Evolutionary conservation across 108 stramenopile genomes (phyloP).

Genomic region (Pseudonitzschia multiseries): DNA sequence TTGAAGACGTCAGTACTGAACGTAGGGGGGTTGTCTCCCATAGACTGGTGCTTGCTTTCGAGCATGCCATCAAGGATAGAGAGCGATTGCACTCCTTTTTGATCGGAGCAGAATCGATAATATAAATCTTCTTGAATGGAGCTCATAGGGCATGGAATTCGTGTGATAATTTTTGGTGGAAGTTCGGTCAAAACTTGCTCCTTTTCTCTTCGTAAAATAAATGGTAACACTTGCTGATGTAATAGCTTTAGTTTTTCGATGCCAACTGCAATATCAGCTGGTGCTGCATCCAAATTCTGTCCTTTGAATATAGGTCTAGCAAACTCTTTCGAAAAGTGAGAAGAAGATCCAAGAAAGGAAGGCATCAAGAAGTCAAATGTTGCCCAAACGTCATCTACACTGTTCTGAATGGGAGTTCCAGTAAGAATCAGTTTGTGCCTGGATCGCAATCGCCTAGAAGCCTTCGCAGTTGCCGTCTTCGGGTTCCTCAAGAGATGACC

Average conservation of each 20-base stretch:
- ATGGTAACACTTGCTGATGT: constrained; percentile 93
- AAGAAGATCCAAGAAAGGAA: constrained; percentile 86
- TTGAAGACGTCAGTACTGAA: constrained; percentile 56
- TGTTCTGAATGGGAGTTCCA: constrained; percentile 95
- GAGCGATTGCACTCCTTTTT: constrained; percentile 48
- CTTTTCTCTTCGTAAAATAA: constrained; percentile 92
- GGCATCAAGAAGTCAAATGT: constrained; percentile 97
- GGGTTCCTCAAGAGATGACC: constrained; percentile 94
- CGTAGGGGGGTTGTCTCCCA: constrained; percentile 16
- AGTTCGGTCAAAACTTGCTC: constrained; percentile 91
- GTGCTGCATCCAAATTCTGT: constrained; percentile 60
- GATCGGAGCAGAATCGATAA: constrained; percentile 36
- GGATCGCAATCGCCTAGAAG: constrained; percentile 67
- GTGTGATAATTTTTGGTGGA: constrained; percentile 92
- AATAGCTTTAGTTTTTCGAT: constrained; percentile 82
- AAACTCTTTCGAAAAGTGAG: constrained; percentile 82
- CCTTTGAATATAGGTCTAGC: constrained; percentile 75
- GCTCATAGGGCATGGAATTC: constrained; percentile 80
- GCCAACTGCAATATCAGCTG: constrained; percentile 48
- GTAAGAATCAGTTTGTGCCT: constrained; percentile 85
- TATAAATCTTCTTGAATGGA: constrained; percentile 65
- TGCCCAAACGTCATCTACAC: constrained; percentile 97
- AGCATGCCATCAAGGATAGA: constrained; percentile 24
- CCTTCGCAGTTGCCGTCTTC: constrained; percentile 82
- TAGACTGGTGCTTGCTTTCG: constrained; percentile 12